A percentile compares a stretch with the other conserved stretches of the same genome.
These are phyloP conservation scores for Apiotrichum porosum DNA, from an alignment of 1,284 basidiomycete genomes.

Conservation along the genomic window DNA sequence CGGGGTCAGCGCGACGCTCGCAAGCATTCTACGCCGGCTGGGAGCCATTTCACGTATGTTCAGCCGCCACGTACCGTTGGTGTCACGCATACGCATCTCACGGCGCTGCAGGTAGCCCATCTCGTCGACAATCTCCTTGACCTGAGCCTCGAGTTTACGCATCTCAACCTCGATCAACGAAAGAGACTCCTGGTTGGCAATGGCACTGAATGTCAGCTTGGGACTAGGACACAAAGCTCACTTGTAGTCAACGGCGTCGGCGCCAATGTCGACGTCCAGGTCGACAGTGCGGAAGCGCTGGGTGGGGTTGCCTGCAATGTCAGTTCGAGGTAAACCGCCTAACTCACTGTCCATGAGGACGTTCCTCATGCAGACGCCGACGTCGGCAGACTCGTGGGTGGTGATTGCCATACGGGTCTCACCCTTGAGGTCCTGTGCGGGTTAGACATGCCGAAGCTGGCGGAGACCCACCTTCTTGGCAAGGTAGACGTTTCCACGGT, in stretches of 20 bases:
- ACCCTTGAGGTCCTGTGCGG: constrained; percentile 61
- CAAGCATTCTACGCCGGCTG: background rate
- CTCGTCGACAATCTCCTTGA: constrained; percentile 92
- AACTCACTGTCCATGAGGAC: constrained; percentile 65
- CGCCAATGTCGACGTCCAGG: constrained; percentile 94
- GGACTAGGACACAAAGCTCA: constrained; percentile 38
- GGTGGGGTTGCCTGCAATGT: constrained; percentile 56
- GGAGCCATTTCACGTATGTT: too few species aligned
- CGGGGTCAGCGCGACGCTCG: too few species aligned
- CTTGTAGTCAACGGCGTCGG: constrained; percentile 99
- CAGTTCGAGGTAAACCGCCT: constrained; percentile 49
- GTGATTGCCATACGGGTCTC: constrained; percentile 94
- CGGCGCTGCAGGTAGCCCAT: constrained; percentile 85
- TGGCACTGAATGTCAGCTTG: constrained; percentile 60
- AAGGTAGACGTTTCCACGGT: constrained; percentile 84
- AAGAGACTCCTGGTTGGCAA: constrained; percentile 95
- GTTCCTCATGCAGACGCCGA: constrained; percentile 93
- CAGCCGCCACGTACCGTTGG: constrained; percentile 74
- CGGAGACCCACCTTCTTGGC: constrained; percentile 63
- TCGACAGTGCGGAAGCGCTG: constrained; percentile 69
- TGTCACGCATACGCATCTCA: constrained; percentile 83
- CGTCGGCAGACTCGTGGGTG: constrained; percentile 85
- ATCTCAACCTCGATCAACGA: constrained; percentile 96
- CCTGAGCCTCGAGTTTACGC: constrained; percentile 90
- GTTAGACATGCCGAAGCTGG: background rate